Evolutionary conservation across 2,329 filamentous ascomycete genomes (phyloP), one percentile per base, ranked within the genome.

Genomic region (Intubia oerlemansii): DNA sequence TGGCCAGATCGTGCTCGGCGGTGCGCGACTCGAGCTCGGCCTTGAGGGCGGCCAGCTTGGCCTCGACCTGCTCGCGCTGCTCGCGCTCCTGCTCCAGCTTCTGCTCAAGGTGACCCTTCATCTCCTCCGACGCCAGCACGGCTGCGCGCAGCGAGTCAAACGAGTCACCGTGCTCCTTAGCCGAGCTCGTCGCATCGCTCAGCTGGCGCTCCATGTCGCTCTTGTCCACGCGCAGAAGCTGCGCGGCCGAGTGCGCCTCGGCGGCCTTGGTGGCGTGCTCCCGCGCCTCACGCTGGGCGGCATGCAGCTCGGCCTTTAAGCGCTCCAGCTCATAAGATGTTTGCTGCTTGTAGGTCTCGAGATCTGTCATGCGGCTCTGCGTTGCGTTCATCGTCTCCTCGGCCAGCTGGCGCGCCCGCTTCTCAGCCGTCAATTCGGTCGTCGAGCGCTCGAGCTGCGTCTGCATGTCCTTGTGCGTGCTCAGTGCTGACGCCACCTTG

Each of bases 381-480:
- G 84, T 75, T 16, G 80, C 78, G 39, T 73, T 71, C 5, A 76
- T 64, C 3, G 80, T 90, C 34, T 93, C 85, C 43, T 98, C 88
- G 0, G 88, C 82, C 10, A 93, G 56, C 42, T 81, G 72, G 28
- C 81, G 69, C 5, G 80, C 74, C 35, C 67, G 74, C 44, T 62
- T 80, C 51, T 98, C 90, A 0, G 80, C 69, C 18, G 81, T 71
- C 2, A 91, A 56, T 32, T 93, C 81, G 4, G 61, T 52, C 14
- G 57, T 63, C 28, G 80, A 45, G 12, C 66, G 60, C 24, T 88
- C 77, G 2, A 91, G 49, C 35, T 70, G 74, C n/a, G 65, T 61
- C 38, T 77, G 75, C n/a, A 93, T 57, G 34, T 90, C 81, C 31
- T 68, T 72, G 37, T 93, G 81, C 5, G 72, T 56, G 30, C 74